Evolutionary conservation across 257 asterid genomes (phyloP), one percentile per base, ranked within the genome.

Genomic region (Ehretia macrophylla): DNA sequence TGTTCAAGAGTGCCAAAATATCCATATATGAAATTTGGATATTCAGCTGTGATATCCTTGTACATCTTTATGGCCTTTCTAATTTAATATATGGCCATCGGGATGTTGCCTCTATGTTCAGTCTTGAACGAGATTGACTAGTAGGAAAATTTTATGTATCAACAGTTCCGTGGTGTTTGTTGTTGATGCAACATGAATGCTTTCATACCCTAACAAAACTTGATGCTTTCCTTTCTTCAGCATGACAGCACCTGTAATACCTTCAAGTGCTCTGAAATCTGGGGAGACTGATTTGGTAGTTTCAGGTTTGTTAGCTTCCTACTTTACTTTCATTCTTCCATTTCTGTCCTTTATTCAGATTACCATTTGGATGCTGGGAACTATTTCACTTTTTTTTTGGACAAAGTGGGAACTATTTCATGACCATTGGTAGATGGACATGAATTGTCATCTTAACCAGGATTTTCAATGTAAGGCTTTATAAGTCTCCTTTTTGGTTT

Each of bases 171-270:
- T 27, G 35, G 35, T 27, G 35, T 27, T 27, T 27, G 35, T 27
- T 27, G 35, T 6, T 42, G 8, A 42, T 42, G 12, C 1, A 42
- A 42, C 8, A 2, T 42, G 47, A 38, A 5, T 38, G 6, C n/a
- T 38, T 38, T 42, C 47, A 10, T 42, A 14, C 47, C 4, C 47
- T 42, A 11, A 42, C 16, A 42, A 42, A 42, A 42, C 5, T 42
- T 55, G 44, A 10, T 19, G 17, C 44, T 61, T 62, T 11, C 32
- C 44, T 58, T 68, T 64, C 11, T 54, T 48, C 77, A 74, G 98
- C 77, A 86, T 93, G 96, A 86, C 99, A 44, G 97, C 99, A 69
- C 99, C 99, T 68, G 59, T 82, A 50, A 93, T 93, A 74, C 95
- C 95, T 62, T 77, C 85, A 72, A 73, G 88, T 58, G 90, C 99